Evolutionary conservation across 1,284 basidiomycete genomes (phyloP), one percentile per base, ranked within the genome.

Genomic region (Ceratobasidium sp.): DNA sequence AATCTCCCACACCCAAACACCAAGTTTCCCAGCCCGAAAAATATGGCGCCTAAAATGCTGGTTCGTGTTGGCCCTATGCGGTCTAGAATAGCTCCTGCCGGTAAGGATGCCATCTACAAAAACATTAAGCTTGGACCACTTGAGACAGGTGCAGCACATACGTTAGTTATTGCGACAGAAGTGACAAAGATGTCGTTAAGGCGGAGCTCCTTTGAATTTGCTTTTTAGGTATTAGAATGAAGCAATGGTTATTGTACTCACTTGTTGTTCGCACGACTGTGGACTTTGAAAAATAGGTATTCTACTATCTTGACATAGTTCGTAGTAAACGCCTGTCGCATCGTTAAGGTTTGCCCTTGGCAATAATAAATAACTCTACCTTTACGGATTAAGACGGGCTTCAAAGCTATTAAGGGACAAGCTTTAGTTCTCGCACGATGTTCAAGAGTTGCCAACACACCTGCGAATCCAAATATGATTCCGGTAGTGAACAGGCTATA

Each of bases 121-220:
- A n/a, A 41, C 29, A 16, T 14, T 22, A 34, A 16, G 16, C 13
- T 39, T 9, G 37, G 51, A 43, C 27, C n/a, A 39, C 29, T 54
- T n/a, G 8, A 51, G 14, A 27, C 54, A 24, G 13, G 16, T 27
- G 13, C 16, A 56, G 34, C 0, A 73, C 79, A 73, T 65, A 82
- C 81, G 77, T 83, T 83, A 34, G 80, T 81, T 2, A 80, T 78
- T 29, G 80, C 81, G 8, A 80, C 80, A 1, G 81, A 79, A n/a
- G 82, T 74, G 29, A 80, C 80, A 77, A 83, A 83, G 69, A 81
- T 77, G 9, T 79, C 74, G 72, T 82, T 83, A 41, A 83, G 77
- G 27, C 77, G 54, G 14, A 73, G 69, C 53, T 74, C 75, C 74
- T 76, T 37, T 39, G 39, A n/a, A 8, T 27, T 31, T 19, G 43